Conservation (phyloP, 805 yeast genomes). For the Candida anglica region DNA sequence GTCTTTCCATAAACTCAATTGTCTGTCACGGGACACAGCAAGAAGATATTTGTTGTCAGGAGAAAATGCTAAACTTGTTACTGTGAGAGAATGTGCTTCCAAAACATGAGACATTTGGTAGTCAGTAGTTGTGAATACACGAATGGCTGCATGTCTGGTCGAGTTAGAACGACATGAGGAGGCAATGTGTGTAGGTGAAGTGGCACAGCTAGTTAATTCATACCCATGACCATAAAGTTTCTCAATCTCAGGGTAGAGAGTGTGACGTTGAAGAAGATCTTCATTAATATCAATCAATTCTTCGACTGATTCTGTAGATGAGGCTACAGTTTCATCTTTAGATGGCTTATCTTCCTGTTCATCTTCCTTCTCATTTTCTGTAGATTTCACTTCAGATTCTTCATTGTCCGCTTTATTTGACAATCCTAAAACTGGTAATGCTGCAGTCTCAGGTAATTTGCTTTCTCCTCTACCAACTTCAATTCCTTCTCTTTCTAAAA, state of each 20-base stretch:
- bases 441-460: constrained; percentile 73
- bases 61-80: constrained; percentile 78
- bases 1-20: constrained; percentile 67
- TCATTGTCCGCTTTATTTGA: constrained; percentile 79
- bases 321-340: constrained; percentile 35
- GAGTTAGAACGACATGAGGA: constrained; percentile 90
- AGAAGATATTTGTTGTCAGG: constrained; percentile 59
- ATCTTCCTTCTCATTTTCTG: constrained; percentile 30
- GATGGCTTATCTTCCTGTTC: constrained; percentile 18
- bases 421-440: constrained; percentile 88
- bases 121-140: constrained; percentile 65
- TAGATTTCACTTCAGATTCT: constrained; percentile 26
- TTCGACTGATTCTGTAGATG: constrained; percentile 44
- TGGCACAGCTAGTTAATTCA: constrained; percentile 78
- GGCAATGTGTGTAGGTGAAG: constrained; percentile 69
- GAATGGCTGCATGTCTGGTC: constrained; percentile 77
- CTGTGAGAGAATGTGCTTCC: constrained; percentile 75
- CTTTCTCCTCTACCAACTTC: constrained; percentile 18
- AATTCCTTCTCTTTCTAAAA: constrained; percentile 52
- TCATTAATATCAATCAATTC: constrained; percentile 40
- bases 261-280: constrained; percentile 85
- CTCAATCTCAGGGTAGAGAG: constrained; percentile 93
- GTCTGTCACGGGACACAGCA: constrained; percentile 87
- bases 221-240: constrained; percentile 97
- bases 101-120: constrained; percentile 47